Evolutionary conservation across 495 filamentous ascomycete species (phyloP), one percentile per base, ranked within the genome.

Genomic region (Melanomma pulvis-pyrius): DNA sequence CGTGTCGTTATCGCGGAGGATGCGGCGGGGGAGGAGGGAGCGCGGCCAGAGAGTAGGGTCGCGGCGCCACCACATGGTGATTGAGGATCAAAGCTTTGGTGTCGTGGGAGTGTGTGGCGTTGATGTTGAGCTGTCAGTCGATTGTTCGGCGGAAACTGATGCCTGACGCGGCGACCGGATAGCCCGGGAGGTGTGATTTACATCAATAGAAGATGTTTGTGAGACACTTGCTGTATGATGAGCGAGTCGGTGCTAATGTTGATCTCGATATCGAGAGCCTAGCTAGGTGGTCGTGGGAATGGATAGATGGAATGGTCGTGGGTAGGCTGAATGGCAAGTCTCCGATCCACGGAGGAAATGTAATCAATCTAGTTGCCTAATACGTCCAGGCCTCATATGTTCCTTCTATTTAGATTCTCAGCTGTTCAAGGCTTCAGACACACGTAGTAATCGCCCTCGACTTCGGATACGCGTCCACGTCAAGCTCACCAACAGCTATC

Each of bases 41-140:
- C 61, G 61, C 26, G 17, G n/a, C 51, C 50, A 64, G 41, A 48
- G 36, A 28, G 61, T 57, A 12, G 61, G 61, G 28, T 57, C 52
- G 26, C 61, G 61, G 24, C 61, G 52, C 61, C 61, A 64, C 61
- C 61, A 64, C 15, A 44, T 44, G 39, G 13, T 44, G 39, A 15
- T 3, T 44, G 4, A 11, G 17, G 3, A 44, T 15, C 39, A 6
- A 15, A 15, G n/a, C 2, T 15, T 44, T 12, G 39, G n/a, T 44
- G 9, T 17, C n/a, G 2, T 44, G 17, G n/a, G 39, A 44, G 39
- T 15, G 13, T 44, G 39, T 12, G 39, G 39, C n/a, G 17, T 44
- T n/a, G 39, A 44, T 44, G 39, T 44, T 15, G 4, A n/a, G 39
- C 2, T 44, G 39, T 15, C n/a, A 34, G 30, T 12, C 30, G 30